phyloP scores from a whole-genome alignment of 768 basidiomycete genomes.

The Candolleomyces eurysporus region DNA sequence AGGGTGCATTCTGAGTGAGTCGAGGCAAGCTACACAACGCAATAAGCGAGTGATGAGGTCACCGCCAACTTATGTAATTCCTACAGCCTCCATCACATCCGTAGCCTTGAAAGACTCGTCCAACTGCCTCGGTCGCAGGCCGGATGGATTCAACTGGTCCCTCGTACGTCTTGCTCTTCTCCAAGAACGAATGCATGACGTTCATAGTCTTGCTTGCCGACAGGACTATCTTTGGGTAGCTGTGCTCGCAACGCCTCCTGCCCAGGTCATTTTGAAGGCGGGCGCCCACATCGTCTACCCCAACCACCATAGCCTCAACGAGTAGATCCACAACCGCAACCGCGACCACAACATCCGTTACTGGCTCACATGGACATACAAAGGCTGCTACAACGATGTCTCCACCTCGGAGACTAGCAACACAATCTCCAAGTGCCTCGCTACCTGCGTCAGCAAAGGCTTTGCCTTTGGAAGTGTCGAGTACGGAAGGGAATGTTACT shows the following conservation, averaged over 20 bases:
- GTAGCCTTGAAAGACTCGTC: no score
- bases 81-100: no score
- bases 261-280: conserved; percentile 49
- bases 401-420: conserved; percentile 13
- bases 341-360: conserved; percentile 10
- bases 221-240: conserved; percentile 67
- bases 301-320: conserved; percentile 11
- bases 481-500: conserved; percentile 33
- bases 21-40: no score
- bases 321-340: conserved; percentile 9
- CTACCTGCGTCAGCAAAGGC: conserved; percentile 22
- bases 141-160: conserved; percentile 49
- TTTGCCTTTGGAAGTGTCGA: conserved; percentile 30
- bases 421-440: conserved; percentile 26
- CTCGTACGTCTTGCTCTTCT: conserved; percentile 34
- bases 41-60: no score
- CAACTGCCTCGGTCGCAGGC: conserved; percentile 41
- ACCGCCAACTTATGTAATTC: no score
- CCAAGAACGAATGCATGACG: neutral
- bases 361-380: conserved; percentile 15
- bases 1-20: conserved; percentile 21
- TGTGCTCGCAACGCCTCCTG: conserved; percentile 53
- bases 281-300: conserved; percentile 17
- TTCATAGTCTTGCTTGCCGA: neutral
- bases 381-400: conserved; percentile 19